phyloP scores from a whole-genome alignment of 2,329 filamentous ascomycete genomes.

The Cladophialophora psammophila region DNA sequence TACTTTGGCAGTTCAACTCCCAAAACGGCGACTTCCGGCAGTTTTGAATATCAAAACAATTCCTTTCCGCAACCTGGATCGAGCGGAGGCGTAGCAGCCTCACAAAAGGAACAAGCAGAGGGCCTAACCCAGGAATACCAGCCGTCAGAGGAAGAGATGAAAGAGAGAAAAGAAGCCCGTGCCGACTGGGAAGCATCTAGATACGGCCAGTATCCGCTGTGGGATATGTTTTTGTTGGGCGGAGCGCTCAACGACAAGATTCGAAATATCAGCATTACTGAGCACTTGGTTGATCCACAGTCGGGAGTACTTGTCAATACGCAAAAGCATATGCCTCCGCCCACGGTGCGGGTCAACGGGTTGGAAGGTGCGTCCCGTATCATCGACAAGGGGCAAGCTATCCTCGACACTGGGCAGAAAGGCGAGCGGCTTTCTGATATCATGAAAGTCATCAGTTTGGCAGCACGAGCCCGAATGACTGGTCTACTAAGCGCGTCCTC shows the following conservation, averaged over 20 bases:
- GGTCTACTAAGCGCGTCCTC: constrained; percentile 79
- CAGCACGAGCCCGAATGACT: constrained; percentile 79
- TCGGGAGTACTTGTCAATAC: constrained; percentile 62
- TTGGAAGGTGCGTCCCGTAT: constrained; percentile 70
- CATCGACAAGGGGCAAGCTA: constrained; percentile 70
- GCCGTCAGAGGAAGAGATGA: constrained; percentile 63
- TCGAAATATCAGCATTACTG: constrained; percentile 64
- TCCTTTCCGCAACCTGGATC: constrained; percentile 24
- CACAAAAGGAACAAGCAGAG: constrained; percentile 21
- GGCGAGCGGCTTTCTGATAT: constrained; percentile 78
- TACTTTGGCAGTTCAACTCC: constrained; percentile 32
- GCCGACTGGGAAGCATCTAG: constrained; percentile 68
- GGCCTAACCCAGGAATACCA: constrained; percentile 23
- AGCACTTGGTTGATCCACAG: constrained; percentile 66
- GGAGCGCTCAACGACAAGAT: constrained; percentile 61
- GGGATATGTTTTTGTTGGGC: constrained; percentile 75
- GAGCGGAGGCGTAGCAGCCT: constrained; percentile 16
- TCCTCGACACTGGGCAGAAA: constrained; percentile 69
- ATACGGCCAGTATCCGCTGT: constrained; percentile 72
- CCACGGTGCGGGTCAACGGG: constrained; percentile 60
- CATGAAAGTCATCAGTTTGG: constrained; percentile 80
- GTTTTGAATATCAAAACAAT: constrained; percentile 30
- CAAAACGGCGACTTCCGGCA: constrained; percentile 19
- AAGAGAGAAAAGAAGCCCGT: constrained; percentile 70
- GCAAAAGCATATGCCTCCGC: constrained; percentile 46